Conservation (phyloP, 192 early-diverging fungal genomes). For the Coemansia sp. region DNA sequence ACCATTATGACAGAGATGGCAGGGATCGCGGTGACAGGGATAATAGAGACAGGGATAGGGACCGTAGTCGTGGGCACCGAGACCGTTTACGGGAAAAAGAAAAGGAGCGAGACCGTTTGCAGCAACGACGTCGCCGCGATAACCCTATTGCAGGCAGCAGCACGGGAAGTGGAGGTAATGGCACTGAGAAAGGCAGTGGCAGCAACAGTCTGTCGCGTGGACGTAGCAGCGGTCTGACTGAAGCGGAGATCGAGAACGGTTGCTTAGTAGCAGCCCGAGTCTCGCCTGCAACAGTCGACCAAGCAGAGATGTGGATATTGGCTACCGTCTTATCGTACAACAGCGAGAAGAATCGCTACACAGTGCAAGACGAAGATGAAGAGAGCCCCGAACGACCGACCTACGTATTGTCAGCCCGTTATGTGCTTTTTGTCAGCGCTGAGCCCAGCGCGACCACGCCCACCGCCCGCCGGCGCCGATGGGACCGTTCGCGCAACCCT, state of each 20-base stretch:
- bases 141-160: neutral
- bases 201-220: conserved; percentile 4
- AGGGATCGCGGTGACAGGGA: conserved; percentile 3
- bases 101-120: conserved; percentile 7
- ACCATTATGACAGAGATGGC: conserved; percentile 6
- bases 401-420: conserved; percentile 36
- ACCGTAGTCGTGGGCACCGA: conserved; percentile 5
- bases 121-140: conserved; percentile 10
- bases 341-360: conserved; percentile 44
- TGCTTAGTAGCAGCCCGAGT: conserved; percentile 45
- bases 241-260: conserved; percentile 21
- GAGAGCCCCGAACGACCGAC: conserved; percentile 42
- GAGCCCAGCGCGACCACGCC: conserved; percentile 12
- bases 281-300: conserved; percentile 15
- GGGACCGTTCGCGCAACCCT: conserved; percentile 36
- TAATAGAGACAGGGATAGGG: conserved; percentile 17
- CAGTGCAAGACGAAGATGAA: conserved; percentile 47
- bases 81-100: conserved; percentile 7
- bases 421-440: conserved; percentile 35
- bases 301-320: conserved; percentile 47
- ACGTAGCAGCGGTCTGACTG: conserved; percentile 9
- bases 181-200: neutral
- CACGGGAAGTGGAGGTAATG: neutral
- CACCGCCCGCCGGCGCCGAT: conserved; percentile 23
- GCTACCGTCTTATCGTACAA: conserved; percentile 41